Conservation (phyloP, 345 rosid genomes). For the Populus euphratica region DNA sequence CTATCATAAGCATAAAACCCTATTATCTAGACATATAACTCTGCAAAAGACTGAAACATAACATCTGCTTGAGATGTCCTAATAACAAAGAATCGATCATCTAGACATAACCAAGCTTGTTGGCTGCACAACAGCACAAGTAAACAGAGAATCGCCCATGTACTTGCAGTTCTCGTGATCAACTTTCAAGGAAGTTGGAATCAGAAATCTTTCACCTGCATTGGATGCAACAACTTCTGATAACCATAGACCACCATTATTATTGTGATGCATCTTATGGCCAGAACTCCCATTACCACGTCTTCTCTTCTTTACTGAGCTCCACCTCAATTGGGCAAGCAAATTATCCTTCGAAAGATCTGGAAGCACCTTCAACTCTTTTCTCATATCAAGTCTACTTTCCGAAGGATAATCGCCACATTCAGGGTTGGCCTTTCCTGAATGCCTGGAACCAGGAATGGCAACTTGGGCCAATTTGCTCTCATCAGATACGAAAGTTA, state of each 20-base stretch:
- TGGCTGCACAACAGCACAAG: constrained; percentile 44
- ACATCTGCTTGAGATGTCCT: constrained; percentile 3
- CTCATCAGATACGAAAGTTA: constrained; percentile 15
- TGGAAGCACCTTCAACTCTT: constrained; percentile 23
- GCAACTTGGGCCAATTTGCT: constrained; percentile 25
- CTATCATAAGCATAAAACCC: not conserved
- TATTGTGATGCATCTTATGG: constrained; percentile 22
- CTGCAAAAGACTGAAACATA: not conserved
- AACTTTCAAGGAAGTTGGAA: constrained; percentile 35
- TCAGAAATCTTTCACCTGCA: constrained; percentile 21
- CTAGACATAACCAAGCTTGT: constrained; percentile 68
- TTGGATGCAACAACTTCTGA: constrained; percentile 6
- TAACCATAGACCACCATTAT: constrained; percentile 1
- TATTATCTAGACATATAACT: not conserved
- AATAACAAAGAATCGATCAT: constrained; percentile 26
- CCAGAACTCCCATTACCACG: constrained; percentile 31
- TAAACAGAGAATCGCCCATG: constrained; percentile 44
- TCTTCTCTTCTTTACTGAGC: constrained; percentile 51
- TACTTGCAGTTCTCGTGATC: constrained; percentile 69
- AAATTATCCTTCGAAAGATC: constrained; percentile 56
- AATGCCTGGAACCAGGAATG: constrained; percentile 12
- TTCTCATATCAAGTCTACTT: constrained; percentile 18
- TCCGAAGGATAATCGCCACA: constrained; percentile 14
- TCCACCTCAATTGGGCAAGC: constrained; percentile 64
- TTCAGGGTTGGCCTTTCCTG: constrained; percentile 19